Conservation (phyloP, 352 stramenopile species). For the Phytophthora nicotianae region DNA sequence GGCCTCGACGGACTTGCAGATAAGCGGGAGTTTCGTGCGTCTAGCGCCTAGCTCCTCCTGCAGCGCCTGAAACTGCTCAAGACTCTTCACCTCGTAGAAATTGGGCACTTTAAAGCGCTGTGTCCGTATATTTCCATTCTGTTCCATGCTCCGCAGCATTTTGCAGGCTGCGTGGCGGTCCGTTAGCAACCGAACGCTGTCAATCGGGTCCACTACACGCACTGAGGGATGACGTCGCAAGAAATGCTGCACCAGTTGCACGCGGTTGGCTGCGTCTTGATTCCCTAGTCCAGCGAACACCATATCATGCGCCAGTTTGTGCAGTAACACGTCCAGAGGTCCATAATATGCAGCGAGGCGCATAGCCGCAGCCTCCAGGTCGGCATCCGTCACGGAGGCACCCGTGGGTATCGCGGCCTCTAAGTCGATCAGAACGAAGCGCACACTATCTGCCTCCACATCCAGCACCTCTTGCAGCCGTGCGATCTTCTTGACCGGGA, state of each 20-base stretch:
- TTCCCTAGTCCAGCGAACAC: conserved; percentile 72
- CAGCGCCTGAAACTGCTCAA: conserved; percentile 46
- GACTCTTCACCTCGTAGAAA: conserved; percentile 52
- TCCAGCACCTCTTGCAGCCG: conserved; percentile 71
- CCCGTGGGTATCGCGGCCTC: conserved; percentile 38
- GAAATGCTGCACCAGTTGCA: conserved; percentile 63
- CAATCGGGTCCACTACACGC: conserved; percentile 68
- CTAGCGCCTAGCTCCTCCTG: conserved; percentile 43
- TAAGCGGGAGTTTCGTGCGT: conserved; percentile 60
- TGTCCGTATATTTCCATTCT: neutral
- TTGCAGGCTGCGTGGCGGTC: conserved; percentile 64
- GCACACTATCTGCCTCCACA: conserved; percentile 47
- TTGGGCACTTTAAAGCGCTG: conserved; percentile 55
- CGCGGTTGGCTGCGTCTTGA: conserved; percentile 38
- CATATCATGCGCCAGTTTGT: conserved; percentile 88
- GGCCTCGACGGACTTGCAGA: conserved; percentile 85
- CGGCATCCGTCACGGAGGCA: conserved; percentile 22
- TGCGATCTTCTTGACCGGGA: conserved; percentile 85
- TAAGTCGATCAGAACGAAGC: conserved; percentile 81
- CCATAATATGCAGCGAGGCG: conserved; percentile 46
- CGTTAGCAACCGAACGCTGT: conserved; percentile 74
- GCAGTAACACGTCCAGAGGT: conserved; percentile 65
- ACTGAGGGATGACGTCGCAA: conserved; percentile 47
- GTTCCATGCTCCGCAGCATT: conserved; percentile 45
- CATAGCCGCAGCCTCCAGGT: conserved; percentile 30